Conservation (phyloP, 192 early-diverging fungal species). For the Coemansia sp. region DNA sequence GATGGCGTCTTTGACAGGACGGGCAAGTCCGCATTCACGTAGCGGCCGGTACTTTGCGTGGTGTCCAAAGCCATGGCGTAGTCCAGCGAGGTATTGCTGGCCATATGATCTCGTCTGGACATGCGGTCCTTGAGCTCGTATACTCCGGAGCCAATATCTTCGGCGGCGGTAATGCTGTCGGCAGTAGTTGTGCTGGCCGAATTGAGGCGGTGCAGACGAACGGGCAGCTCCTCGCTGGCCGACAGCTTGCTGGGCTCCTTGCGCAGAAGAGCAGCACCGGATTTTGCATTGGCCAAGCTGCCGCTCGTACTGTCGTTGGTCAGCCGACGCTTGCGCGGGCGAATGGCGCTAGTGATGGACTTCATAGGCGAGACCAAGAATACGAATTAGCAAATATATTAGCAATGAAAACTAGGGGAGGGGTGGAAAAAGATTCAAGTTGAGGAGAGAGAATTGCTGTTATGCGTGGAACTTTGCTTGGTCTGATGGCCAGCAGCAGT, state of each 20-base stretch:
- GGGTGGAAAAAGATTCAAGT: background rate
- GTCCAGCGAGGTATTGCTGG: background rate
- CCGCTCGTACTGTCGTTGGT: constrained; percentile 4
- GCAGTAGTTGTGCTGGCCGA: constrained; percentile 5
- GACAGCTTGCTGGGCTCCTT: constrained; percentile 2
- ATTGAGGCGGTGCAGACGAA: background rate
- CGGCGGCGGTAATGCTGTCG: background rate
- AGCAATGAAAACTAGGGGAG: background rate
- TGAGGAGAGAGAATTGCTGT: background rate
- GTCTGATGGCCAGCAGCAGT: constrained; percentile 57
- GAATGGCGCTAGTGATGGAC: constrained; percentile 33
- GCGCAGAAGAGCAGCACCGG: background rate
- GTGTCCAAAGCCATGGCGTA: background rate
- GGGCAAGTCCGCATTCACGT: background rate
- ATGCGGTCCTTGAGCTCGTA: background rate
- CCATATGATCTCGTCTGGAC: background rate
- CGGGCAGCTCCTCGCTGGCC: background rate
- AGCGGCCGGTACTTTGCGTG: no score
- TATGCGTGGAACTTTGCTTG: constrained; percentile 12
- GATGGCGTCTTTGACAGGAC: background rate
- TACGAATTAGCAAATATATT: background rate
- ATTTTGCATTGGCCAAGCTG: background rate
- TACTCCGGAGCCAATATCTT: background rate
- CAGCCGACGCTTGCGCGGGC: constrained; percentile 22
- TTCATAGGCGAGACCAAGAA: constrained; percentile 6